Evolutionary conservation across 2,329 filamentous ascomycete species (phyloP).

Genomic region (Alternaria conjuncta): DNA sequence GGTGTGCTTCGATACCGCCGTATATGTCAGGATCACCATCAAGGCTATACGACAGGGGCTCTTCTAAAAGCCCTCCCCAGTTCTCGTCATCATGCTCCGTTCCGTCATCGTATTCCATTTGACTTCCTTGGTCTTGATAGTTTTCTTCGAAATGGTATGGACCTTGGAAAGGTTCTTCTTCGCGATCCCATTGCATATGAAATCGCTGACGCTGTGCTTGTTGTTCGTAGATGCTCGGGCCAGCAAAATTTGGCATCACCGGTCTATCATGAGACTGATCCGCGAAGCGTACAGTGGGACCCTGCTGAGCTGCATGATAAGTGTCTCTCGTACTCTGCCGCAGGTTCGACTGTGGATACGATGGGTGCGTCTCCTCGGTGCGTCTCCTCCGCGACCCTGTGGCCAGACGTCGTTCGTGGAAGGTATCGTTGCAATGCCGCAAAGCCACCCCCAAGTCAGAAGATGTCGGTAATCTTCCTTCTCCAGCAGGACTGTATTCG

Average conservation of each 20-base stretch:
- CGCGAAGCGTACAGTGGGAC: conserved; percentile 24
- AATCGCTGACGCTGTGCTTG: conserved; percentile 26
- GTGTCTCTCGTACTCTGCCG: neutral
- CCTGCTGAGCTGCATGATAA: conserved; percentile 4
- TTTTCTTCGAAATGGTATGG: neutral
- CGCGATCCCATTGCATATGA: neutral
- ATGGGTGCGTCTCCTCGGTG: neutral
- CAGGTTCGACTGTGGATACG: neutral
- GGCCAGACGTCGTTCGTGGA: conserved; percentile 14
- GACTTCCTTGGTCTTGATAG: neutral
- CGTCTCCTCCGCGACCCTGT: neutral
- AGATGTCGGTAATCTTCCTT: conserved; percentile 18
- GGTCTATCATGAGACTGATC: conserved; percentile 8
- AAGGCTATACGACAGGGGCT: neutral
- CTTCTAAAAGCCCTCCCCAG: conserved; percentile 4
- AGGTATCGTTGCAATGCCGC: conserved; percentile 33
- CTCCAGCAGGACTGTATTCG: neutral
- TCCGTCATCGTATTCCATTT: neutral
- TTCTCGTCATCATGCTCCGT: neutral
- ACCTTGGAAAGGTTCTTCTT: neutral
- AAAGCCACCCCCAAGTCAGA: conserved; percentile 34
- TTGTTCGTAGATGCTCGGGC: conserved; percentile 35
- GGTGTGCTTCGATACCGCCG: neutral
- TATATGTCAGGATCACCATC: neutral
- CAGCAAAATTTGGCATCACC: conserved; percentile 16